Evolutionary conservation across 805 yeast species (phyloP).

Genomic region (Komagataella pastoris): DNA sequence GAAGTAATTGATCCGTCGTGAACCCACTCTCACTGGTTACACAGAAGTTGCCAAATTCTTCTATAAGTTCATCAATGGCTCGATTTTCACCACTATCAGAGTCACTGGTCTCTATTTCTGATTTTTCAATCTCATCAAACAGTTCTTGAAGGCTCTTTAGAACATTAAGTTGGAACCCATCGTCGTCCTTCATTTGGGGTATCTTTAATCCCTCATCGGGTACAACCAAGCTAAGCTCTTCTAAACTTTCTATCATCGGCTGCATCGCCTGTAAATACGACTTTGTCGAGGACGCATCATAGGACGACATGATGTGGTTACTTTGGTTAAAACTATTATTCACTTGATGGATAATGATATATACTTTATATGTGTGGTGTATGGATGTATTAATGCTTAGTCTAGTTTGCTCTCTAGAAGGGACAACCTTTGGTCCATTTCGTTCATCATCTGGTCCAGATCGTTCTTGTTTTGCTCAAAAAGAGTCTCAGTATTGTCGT

Average conservation of each 20-base stretch:
- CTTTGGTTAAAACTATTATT: background rate
- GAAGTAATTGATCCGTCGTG: slow-evolving; percentile 16
- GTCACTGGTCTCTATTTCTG: slow-evolving; percentile 6
- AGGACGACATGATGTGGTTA: slow-evolving; percentile 27
- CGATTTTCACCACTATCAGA: slow-evolving; percentile 3
- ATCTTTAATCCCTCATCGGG: slow-evolving; percentile 10
- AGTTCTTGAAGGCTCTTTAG: slow-evolving; percentile 14
- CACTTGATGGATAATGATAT: background rate
- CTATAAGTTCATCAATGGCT: slow-evolving; percentile 12
- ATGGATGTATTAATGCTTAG: background rate
- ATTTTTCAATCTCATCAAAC: slow-evolving; percentile 17
- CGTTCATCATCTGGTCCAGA: background rate
- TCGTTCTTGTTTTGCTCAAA: background rate
- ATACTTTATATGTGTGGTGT: background rate
- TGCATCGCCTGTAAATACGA: slow-evolving; percentile 74
- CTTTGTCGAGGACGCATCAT: slow-evolving; percentile 50
- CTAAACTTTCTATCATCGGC: slow-evolving; percentile 42
- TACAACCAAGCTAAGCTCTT: slow-evolving; percentile 11
- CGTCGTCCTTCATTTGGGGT: slow-evolving; percentile 2
- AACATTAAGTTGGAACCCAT: slow-evolving; percentile 1
- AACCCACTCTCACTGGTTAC: slow-evolving; percentile 18
- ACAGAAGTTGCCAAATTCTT: slow-evolving; percentile 21
- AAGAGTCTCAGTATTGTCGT: background rate
- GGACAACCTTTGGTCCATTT: background rate
- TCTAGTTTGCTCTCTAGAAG: background rate